Base-by-base conservation (phyloP, 108 stramenopile genomes). In the Chaetoceros tenuissimus region DNA sequence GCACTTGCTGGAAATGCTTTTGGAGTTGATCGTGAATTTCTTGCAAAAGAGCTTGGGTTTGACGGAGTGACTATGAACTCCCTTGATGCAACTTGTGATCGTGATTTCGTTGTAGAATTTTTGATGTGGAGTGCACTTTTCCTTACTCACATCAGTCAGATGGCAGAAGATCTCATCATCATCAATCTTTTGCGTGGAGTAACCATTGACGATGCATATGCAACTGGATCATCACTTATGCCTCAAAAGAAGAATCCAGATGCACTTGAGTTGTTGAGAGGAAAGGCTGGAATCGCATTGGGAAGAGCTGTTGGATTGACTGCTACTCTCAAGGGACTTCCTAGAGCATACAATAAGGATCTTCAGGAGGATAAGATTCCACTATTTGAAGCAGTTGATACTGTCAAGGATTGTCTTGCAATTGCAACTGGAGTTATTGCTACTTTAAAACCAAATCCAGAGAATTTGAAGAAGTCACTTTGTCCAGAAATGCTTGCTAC, bases 201-300 rank as follows among this genome's bases (percentile, higher is more conserved):
- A 25, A 68, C 77, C n/a, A 89, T 99, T 40, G 88, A 87, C 60
- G 96, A 98, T 65, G 96, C 96, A 24, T 99, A 99, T 77, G 88
- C 95, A 19, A 99, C 98, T 18, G 98, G 98, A 52, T 93, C 90
- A 51, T 94, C 92, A 21, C 84, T 99, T 59, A 99, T 99, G 98
- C 98, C 98, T 3, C 98, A 99, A 77, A 99, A 99, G 95, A 97
- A 97, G 76, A 99, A 99, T 67, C 98, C 98, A 0, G 98, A 99
- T 80, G 98, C 98, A 2, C 71, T 98, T 59, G 98, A 99, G 72
- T 72, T 99, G 46, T 74, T 99, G 26, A 79, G 98, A 55, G 98
- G 97, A 55, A 99, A 99, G 80, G 89, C 96, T 16, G 98, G 97
- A 21, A 78, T 96, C 34, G 92, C 94, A 19, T 63, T 95, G 17